Base-by-base conservation (phyloP, 2,329 filamentous ascomycete species). In the Pseudonectria foliicola region DNA sequence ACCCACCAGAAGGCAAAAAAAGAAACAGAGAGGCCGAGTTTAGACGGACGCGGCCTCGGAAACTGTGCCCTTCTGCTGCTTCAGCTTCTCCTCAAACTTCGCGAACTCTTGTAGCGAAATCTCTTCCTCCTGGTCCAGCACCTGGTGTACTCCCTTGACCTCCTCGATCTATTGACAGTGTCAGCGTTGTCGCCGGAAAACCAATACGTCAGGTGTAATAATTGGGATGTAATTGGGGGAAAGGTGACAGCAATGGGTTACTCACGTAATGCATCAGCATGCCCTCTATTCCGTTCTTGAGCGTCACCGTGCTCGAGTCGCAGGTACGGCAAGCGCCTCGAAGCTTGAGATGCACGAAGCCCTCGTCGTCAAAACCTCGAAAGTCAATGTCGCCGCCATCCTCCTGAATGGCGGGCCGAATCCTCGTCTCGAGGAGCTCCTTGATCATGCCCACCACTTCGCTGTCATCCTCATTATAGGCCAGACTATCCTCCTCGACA, bases 391-490 rank as follows among this genome's bases (percentile, higher is more conserved):
- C 92, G 29, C 92, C 92, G 31, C 92, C 92, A 50, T 98, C 92
- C 59, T 96, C 92, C 61, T 96, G 92, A 44, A 98, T 98, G 1
- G 90, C 85, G 1, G 92, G 92, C 28, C 92, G 75, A 54, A 98
- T 95, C 43, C 92, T 75, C 16, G 92, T 98, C 63, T 98, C 92
- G 25, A 98, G 71, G 23, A 98, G 68, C 65, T 98, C 92, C 67
- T 96, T 95, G 65, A 98, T 96, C 92, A 96, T 96, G 39, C 87
- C 84, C 7, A 98, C 83, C 10, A 95, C 86, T 63, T 98, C 92
- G 47, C 81, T 82, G 58, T 98, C 92, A 43, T 93, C 82, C 56
- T 95, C 88, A 50, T 90, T 80, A 60, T 90, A 95, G 14, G 77
- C 77, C 33, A 95, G 67, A 40, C 77, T 84, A 52, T 94, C 87